Conservation (phyloP, 768 basidiomycete genomes). For the Psilocybe sp. region DNA sequence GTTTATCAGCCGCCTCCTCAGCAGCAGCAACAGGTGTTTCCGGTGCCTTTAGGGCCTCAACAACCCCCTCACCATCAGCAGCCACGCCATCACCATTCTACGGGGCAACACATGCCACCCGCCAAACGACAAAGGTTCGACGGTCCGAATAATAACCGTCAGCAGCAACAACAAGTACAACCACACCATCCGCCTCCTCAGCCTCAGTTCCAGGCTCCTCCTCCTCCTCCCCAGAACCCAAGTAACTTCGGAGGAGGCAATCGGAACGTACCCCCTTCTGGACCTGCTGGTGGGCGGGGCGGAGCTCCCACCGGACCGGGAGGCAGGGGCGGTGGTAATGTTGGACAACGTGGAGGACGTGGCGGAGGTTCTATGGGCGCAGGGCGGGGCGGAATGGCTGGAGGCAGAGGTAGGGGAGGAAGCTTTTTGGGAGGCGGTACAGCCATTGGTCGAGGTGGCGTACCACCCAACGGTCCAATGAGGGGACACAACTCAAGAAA, state of each 20-base stretch:
- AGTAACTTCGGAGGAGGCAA: slow-evolving; percentile 32
- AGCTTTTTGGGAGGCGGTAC: slow-evolving; percentile 35
- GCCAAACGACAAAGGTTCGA: slow-evolving; percentile 92
- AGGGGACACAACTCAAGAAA: slow-evolving; percentile 66
- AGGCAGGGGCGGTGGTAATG: slow-evolving; percentile 34
- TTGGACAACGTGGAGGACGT: slow-evolving; percentile 46
- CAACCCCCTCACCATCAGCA: slow-evolving; percentile 41
- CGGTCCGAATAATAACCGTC: slow-evolving; percentile 56
- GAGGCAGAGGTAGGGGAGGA: slow-evolving; percentile 40
- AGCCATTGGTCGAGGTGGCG: slow-evolving; percentile 40
- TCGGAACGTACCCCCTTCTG: slow-evolving; percentile 37
- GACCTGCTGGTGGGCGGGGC: slow-evolving; percentile 25
- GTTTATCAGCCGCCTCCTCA: slow-evolving; percentile 45
- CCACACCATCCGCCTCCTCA: slow-evolving; percentile 54
- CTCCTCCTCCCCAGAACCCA: slow-evolving; percentile 43
- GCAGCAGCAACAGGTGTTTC: slow-evolving; percentile 46
- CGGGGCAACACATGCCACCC: slow-evolving; percentile 83
- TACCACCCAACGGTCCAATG: slow-evolving; percentile 43
- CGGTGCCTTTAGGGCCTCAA: slow-evolving; percentile 43
- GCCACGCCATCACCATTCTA: slow-evolving; percentile 58
- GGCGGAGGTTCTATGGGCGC: slow-evolving; percentile 44
- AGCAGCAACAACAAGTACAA: slow-evolving; percentile 47
- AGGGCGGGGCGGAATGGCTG: slow-evolving; percentile 39
- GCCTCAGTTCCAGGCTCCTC: slow-evolving; percentile 65
- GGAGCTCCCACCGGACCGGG: slow-evolving; percentile 31